These are phyloP conservation scores for Middelhovenomyces tepae DNA, from an alignment of 805 yeast species.

Conservation along the genomic window DNA sequence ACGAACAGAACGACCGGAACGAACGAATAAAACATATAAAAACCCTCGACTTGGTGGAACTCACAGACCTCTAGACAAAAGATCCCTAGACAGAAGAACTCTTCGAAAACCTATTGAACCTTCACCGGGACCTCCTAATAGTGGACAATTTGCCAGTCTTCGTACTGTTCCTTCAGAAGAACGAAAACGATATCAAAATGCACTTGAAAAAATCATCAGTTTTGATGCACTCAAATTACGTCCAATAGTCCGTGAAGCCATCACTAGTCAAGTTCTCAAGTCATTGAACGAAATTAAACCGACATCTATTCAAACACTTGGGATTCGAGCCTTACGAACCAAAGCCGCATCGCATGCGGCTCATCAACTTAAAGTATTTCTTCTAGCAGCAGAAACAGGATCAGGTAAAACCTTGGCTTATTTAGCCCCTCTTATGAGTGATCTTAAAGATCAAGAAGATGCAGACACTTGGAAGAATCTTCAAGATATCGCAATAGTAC, in stretches of 20 bases:
- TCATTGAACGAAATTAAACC: conserved; percentile 34
- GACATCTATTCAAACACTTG: conserved; percentile 76
- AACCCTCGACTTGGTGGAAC: too few relatives aligned
- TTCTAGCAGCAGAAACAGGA: conserved; percentile 94
- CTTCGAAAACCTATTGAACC: too few relatives aligned
- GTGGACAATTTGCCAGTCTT: conserved; percentile 25
- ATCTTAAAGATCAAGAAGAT: conserved; percentile 49
- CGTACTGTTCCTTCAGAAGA: conserved; percentile 19
- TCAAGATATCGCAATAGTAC: conserved; percentile 37
- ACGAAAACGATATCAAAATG: conserved; percentile 25
- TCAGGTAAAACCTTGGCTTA: conserved; percentile 96
- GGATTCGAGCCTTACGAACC: conserved; percentile 48
- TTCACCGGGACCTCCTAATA: conserved; percentile 24
- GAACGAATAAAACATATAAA: too few relatives aligned
- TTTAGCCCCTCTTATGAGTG: conserved; percentile 64
- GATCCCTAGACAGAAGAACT: too few relatives aligned
- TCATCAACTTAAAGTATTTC: conserved; percentile 47
- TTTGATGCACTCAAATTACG: conserved; percentile 62
- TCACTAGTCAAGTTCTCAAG: conserved; percentile 41
- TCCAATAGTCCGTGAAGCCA: conserved; percentile 55
- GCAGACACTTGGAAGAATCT: conserved; percentile 30
- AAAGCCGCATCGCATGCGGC: conserved; percentile 18
- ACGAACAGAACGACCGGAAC: too few relatives aligned
- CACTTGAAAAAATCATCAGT: conserved; percentile 44
- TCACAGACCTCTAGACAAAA: too few relatives aligned